phyloP scores from a whole-genome alignment of 148 eudicot genomes.

The Cornus kousa region DNA sequence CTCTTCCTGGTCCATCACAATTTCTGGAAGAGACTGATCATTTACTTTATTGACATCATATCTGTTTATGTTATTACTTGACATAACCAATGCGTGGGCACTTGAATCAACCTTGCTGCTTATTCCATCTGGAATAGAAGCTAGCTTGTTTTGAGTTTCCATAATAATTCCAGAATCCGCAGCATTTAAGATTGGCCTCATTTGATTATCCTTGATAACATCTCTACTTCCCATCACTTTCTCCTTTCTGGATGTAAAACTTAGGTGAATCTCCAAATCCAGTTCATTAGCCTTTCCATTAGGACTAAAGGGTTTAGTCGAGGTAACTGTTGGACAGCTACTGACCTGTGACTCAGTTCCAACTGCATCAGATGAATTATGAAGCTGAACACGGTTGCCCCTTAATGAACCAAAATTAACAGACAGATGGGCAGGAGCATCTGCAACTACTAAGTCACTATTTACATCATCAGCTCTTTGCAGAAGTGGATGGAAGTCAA shows the following conservation, averaged over 20 bases:
- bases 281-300: conserved; percentile 44
- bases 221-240: conserved; percentile 26
- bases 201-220: conserved; percentile 15
- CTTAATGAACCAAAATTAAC: conserved; percentile 41
- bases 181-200: conserved; percentile 17
- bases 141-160: conserved; percentile 18
- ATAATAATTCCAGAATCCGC: conserved; percentile 17
- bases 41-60: conserved; percentile 4
- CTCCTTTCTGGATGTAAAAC: conserved; percentile 44
- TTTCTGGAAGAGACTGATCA: conserved; percentile 56
- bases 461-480: conserved; percentile 49
- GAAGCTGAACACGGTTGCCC: conserved; percentile 28
- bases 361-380: conserved; percentile 22
- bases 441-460: conserved; percentile 22
- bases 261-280: conserved; percentile 77
- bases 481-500: conserved; percentile 86
- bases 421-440: conserved; percentile 31
- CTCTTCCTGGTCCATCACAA: conserved; percentile 98
- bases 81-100: conserved; percentile 15
- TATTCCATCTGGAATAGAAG: conserved; percentile 19
- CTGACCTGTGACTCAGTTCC: conserved; percentile 10
- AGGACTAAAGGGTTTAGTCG: conserved; percentile 30
- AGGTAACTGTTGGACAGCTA: conserved; percentile 20
- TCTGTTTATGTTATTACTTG: background rate
- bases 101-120: conserved; percentile 28